Evolutionary conservation across 805 yeast species (phyloP), one percentile per base, ranked within the genome.

Genomic region (Pichia deserticola): DNA sequence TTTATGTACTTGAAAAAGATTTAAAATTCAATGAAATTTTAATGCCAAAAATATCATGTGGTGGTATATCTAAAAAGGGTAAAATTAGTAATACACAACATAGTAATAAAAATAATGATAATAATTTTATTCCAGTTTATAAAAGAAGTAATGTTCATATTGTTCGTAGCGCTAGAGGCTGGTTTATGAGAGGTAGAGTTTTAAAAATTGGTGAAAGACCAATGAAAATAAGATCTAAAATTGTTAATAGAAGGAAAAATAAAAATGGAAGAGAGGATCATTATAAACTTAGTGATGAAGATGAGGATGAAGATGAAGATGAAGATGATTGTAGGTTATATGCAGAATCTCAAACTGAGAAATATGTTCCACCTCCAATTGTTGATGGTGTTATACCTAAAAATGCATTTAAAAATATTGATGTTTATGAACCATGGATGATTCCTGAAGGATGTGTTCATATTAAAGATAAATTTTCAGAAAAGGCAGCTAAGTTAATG

Each of bases 401-500:
- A 57, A 89, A 89, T 61, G 81, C 82, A 1, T 92, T 72, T 62
- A 95, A 95, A 0, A 89, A 92, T 54, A 77, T 92, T 45, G 98
- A 92, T 58, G 66, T 89, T 2, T 92, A 86, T 65, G 77, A 76
- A 1, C 78, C 82, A 0, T 70, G 79, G 40, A 92, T 92, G 98
- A 68, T 92, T 2, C 99, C 99, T 0, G 73, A 68, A 15, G 90
- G 92, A 27, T 95, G 87, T 8, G 76, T 70, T 10, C 76, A 87
- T 48, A 67, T 89, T 6, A 69, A 74, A 6, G 66, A 77, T 56
- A 74, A 77, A 37, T 65, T 74, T 50, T 79, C 86, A 0, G 79
- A 77, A 37, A 73, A 72, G 44, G 97, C 98, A 0, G 95, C 95
- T 0, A 76, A 76, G 51, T 60, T 81, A 0, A 58, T 90, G 10